Evolutionary conservation across 2,329 filamentous ascomycete genomes (phyloP), one percentile per base, ranked within the genome.

Genomic region (Diaporthe vexans): DNA sequence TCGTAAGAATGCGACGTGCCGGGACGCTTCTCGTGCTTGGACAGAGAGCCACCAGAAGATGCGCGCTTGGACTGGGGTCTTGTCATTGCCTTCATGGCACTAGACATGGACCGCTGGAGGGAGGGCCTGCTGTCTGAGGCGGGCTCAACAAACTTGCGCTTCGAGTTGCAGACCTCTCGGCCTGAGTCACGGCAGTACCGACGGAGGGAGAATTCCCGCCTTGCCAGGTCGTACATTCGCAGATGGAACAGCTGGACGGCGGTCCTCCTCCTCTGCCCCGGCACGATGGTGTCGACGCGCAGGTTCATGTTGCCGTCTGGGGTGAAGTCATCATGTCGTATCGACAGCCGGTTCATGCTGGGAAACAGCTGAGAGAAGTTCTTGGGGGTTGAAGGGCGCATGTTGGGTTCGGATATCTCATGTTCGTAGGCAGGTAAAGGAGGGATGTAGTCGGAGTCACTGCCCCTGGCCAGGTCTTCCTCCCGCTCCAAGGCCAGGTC

Each of bases 281-380:
- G 88, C 59, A 94, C 90, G 76, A 94, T 87, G 8, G 94, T 96
- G 81, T 98, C 95, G 74, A 98, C 89, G 43, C 95, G 92, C 73
- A 99, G 88, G 81, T 98, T 98, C 95, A 98, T 97, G 86, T 98
- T 98, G 48, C 96, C 96, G 81, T 99, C 96, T 5, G 92, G 85
- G 0, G 95, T 97, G 65, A 94, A 91, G 83, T 98, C 95, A 81
- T 98, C 97, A 81, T 98, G 96, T 37, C 94, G 91, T 80, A 99
- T 95, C 48, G 91, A 91, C 70, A 98, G 86, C 73, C 94, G 91
- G 81, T 95, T 91, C 78, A 92, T 89, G 11, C 95, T 97, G 15
- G 97, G 96, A 82, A 98, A 99, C 71, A 97, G 89, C 71, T 92
- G 89, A 35, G 92, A 92, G 82, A 98, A 98, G 78, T 95, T 93